Evolutionary conservation across 192 early-diverging fungal genomes (phyloP).

Genomic region (Umbelopsis sp.): DNA sequence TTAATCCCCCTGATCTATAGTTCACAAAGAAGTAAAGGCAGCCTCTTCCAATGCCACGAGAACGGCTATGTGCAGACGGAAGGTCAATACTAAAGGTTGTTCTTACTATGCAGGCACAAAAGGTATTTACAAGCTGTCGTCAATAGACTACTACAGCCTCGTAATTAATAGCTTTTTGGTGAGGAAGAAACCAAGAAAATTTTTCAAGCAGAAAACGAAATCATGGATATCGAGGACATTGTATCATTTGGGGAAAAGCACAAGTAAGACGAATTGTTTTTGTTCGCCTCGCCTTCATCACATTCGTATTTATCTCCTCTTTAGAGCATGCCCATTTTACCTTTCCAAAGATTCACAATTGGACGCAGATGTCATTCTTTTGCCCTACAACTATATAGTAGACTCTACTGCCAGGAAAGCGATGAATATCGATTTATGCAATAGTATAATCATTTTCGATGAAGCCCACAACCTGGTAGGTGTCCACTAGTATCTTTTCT

Average conservation of each 20-base stretch:
- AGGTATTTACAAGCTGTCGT: not conserved
- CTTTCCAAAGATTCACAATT: slow-evolving; percentile 39
- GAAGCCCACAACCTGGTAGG: slow-evolving; percentile 57
- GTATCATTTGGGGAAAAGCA: slow-evolving; percentile 40
- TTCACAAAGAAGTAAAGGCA: slow-evolving; percentile 42
- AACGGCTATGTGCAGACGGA: slow-evolving; percentile 47
- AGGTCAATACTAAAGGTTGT: slow-evolving; percentile 41
- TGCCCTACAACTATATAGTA: slow-evolving; percentile 69
- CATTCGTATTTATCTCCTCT: not conserved
- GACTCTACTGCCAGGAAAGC: slow-evolving; percentile 52
- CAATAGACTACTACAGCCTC: not conserved
- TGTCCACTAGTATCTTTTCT: not conserved
- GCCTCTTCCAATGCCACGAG: slow-evolving; percentile 27
- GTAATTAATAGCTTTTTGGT: not conserved
- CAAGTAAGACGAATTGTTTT: slow-evolving; percentile 15
- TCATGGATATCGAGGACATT: slow-evolving; percentile 62
- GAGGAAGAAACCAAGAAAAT: slow-evolving; percentile 5
- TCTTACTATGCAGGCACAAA: slow-evolving; percentile 31
- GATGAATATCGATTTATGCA: slow-evolving; percentile 55
- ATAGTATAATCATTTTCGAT: slow-evolving; percentile 64
- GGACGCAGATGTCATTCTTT: slow-evolving; percentile 57
- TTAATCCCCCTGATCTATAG: not conserved
- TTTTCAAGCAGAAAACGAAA: slow-evolving; percentile 15
- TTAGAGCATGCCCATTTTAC: slow-evolving; percentile 63
- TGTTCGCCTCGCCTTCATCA: not conserved